Evolutionary conservation across 2,329 filamentous ascomycete species (phyloP).

Genomic region (Biscogniauxia sp.): DNA sequence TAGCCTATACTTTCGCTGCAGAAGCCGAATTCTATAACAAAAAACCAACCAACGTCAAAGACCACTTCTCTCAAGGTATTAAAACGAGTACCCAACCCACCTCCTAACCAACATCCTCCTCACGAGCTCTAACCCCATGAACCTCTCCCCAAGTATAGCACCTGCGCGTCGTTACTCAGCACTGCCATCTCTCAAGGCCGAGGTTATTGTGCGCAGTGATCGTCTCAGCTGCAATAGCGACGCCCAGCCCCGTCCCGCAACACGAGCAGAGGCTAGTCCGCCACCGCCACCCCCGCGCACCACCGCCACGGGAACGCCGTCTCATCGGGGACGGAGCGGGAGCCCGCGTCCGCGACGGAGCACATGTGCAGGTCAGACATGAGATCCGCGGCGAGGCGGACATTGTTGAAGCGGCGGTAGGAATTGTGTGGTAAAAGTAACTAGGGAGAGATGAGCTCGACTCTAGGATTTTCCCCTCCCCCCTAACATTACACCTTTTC

Average conservation of each 20-base stretch:
- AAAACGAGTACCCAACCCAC: conserved; percentile 76
- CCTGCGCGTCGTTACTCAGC: conserved; percentile 81
- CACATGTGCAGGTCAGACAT: conserved; percentile 50
- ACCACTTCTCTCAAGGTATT: conserved; percentile 57
- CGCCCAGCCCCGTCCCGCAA: conserved; percentile 82
- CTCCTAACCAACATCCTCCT: conserved; percentile 70
- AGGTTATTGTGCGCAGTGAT: conserved; percentile 83
- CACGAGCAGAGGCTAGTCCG: conserved; percentile 53
- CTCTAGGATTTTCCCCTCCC: too few relatives aligned
- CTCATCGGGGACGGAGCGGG: conserved; percentile 61
- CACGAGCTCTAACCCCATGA: conserved; percentile 75
- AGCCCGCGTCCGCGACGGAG: conserved; percentile 69
- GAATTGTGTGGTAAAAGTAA: too few relatives aligned
- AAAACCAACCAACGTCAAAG: neutral
- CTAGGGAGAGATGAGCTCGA: too few relatives aligned
- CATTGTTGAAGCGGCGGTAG: too few relatives aligned
- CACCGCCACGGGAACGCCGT: conserved; percentile 74
- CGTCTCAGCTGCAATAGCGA: conserved; percentile 82
- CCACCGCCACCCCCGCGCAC: conserved; percentile 64
- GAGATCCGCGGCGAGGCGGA: conserved; percentile 38
- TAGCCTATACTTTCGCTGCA: conserved; percentile 12
- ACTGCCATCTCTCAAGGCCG: conserved; percentile 75
- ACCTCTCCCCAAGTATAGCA: conserved; percentile 78
- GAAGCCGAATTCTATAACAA: conserved; percentile 6
- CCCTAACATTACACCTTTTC: too few relatives aligned